Evolutionary conservation across 1,284 basidiomycete genomes (phyloP), one percentile per base, ranked within the genome.

Genomic region (Papiliotrema terrestris): DNA sequence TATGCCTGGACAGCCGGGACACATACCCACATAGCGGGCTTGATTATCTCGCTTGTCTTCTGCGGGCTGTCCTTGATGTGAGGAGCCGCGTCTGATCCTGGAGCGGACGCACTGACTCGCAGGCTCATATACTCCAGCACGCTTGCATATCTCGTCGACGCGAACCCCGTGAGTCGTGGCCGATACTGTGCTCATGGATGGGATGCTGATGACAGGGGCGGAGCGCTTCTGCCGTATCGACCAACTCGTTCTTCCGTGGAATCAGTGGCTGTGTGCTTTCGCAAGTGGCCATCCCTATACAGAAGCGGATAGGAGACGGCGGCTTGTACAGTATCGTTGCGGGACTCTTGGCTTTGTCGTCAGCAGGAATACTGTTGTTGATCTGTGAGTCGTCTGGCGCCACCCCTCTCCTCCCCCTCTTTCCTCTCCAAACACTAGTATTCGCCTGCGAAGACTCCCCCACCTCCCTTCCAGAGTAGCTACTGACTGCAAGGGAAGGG

Each of bases 1-100:
- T 91, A 89, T 66, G 91, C 83, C 2, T 94, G 91, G 91, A 80
- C 86, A 4, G 83, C 81, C 43, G 74, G 89, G 56, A 72, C 84
- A 52, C 84, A 84, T 50, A 66, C 65, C 8, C 80, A 86, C 67
- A 78, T 91, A 39, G 82, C 69, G 73, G 83, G 82, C 1, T 79
- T 83, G 1, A 79, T 84, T 29, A 76, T 83, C 23, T 81, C 80
- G 17, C 76, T 86, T 5, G 80, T 82, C 59, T 70, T 84, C 32
- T 82, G 82, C 2, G 89, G 88, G 15, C 86, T 90, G 68, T 82
- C 84, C 58, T 80, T 84, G 4, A 84, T 88, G 86, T 88, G 62
- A 68, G 83, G 87, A 29, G 19, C 9, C 14, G 3, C 8, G 25
- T 2, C 29, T 13, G 8, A 11, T 46, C n/a, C 9, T 26, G n/a